phyloP scores from a whole-genome alignment of 805 yeast species.

The Starmera caribaea region DNA sequence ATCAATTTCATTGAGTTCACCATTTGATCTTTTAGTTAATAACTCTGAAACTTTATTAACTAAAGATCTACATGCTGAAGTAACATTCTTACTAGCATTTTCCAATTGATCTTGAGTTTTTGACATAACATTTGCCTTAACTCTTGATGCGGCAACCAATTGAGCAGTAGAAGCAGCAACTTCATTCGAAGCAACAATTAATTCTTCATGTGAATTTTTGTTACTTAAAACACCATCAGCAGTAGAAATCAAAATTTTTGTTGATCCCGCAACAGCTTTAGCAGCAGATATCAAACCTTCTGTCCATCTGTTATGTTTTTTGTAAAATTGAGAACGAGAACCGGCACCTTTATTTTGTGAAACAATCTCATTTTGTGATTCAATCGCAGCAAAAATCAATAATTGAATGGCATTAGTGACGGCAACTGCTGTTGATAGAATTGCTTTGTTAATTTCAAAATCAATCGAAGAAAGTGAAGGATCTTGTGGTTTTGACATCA shows the following conservation, averaged over 20 bases:
- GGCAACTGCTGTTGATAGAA: conserved; percentile 69
- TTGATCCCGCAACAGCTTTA: conserved; percentile 74
- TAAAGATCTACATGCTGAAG: conserved; percentile 64
- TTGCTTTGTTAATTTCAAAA: conserved; percentile 64
- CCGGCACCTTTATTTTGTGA: conserved; percentile 57
- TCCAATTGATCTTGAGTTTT: conserved; percentile 71
- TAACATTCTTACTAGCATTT: conserved; percentile 55
- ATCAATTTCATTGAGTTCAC: conserved; percentile 39
- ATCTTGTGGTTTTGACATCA: conserved; percentile 39
- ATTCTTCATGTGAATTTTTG: conserved; percentile 64
- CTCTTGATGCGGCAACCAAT: conserved; percentile 84
- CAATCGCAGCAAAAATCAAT: conserved; percentile 67
- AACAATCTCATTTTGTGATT: conserved; percentile 75
- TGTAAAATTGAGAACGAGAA: conserved; percentile 66
- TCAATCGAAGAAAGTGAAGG: conserved; percentile 47
- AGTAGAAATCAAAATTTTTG: conserved; percentile 71
- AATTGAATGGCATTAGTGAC: conserved; percentile 70
- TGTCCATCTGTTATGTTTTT: conserved; percentile 86
- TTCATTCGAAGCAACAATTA: conserved; percentile 84
- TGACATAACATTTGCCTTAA: conserved; percentile 69
- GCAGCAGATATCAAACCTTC: conserved; percentile 90
- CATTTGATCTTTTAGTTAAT: conserved; percentile 25
- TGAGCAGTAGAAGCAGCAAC: conserved; percentile 91
- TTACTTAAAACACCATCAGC: conserved; percentile 74
- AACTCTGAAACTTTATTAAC: conserved; percentile 63